Percentiles rank a stretch among this genome's conserved stretches.
phyloP scores from a whole-genome alignment of 495 filamentous ascomycete species.

The Penicillium ochrochloron region DNA sequence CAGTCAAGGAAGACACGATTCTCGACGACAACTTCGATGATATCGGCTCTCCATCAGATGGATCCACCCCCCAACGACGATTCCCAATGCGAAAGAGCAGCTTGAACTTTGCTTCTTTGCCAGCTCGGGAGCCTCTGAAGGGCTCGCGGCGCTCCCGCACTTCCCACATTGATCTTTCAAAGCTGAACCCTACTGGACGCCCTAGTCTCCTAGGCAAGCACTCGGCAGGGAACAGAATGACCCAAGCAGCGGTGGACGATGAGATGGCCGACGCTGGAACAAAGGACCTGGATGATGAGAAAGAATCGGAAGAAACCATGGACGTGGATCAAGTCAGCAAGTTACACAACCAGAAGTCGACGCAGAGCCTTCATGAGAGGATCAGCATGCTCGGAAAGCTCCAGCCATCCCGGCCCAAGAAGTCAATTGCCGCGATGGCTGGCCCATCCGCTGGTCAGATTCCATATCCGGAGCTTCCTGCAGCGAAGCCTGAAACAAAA shows the following conservation, averaged over 20 bases:
- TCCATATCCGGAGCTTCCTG: slow-evolving; percentile 60
- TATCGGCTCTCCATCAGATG: slow-evolving; percentile 63
- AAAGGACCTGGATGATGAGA: slow-evolving; percentile 65
- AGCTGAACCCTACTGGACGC: slow-evolving; percentile 40
- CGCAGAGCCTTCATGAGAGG: slow-evolving; percentile 86
- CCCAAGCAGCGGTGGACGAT: slow-evolving; percentile 39
- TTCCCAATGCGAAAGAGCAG: slow-evolving; percentile 86
- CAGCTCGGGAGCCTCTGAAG: slow-evolving; percentile 84
- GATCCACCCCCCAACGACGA: slow-evolving; percentile 62
- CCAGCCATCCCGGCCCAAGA: slow-evolving; percentile 70
- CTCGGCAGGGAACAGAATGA: slow-evolving; percentile 45
- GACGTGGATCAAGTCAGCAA: slow-evolving; percentile 49
- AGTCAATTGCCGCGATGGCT: slow-evolving; percentile 64
- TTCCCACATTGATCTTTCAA: slow-evolving; percentile 76
- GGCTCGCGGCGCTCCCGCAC: slow-evolving; percentile 73
- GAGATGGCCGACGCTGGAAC: slow-evolving; percentile 52
- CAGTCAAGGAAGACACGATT: slow-evolving; percentile 52
- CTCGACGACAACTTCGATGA: slow-evolving; percentile 60
- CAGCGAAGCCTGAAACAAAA: slow-evolving; percentile 44
- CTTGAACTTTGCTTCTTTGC: slow-evolving; percentile 87
- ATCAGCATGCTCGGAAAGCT: slow-evolving; percentile 91
- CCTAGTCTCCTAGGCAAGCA: slow-evolving; percentile 64
- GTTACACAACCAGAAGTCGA: slow-evolving; percentile 84
- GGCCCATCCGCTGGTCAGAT: slow-evolving; percentile 45
- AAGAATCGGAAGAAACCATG: slow-evolving; percentile 39